Evolutionary conservation across 306 rosid genomes (phyloP).

Genomic region (Vigna radiata): DNA sequence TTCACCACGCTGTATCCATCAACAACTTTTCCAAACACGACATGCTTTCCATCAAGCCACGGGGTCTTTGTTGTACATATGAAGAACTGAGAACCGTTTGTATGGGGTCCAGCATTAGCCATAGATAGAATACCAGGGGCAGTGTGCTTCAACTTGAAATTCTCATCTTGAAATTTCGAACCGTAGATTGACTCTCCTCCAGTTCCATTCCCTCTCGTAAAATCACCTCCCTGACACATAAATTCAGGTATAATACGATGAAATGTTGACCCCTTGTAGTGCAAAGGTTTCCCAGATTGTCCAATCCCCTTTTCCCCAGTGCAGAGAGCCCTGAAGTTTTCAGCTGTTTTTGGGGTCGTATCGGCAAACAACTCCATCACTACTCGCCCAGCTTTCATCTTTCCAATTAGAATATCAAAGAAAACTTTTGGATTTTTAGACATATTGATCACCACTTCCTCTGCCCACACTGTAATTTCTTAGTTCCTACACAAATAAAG

Average conservation of each 20-base stretch:
- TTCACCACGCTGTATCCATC: constrained; percentile 69
- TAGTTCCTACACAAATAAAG: constrained; percentile 14
- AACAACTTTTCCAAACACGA: constrained; percentile 92
- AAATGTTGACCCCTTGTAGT: constrained; percentile 75
- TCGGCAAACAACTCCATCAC: constrained; percentile 83
- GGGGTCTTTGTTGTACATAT: constrained; percentile 62
- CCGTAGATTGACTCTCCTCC: constrained; percentile 96
- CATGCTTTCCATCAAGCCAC: constrained; percentile 92
- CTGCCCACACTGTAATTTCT: neutral
- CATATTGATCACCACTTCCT: constrained; percentile 46
- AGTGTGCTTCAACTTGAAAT: constrained; percentile 77
- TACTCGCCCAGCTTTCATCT: constrained; percentile 75
- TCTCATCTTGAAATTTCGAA: constrained; percentile 69
- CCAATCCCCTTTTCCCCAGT: constrained; percentile 86
- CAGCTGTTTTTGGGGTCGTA: constrained; percentile 82
- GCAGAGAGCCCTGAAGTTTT: constrained; percentile 90
- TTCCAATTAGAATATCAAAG: constrained; percentile 84
- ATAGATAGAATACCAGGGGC: constrained; percentile 85
- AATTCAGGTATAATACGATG: constrained; percentile 82
- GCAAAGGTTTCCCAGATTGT: constrained; percentile 63
- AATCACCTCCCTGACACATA: constrained; percentile 96
- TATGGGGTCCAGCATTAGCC: constrained; percentile 83
- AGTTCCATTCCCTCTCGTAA: constrained; percentile 80
- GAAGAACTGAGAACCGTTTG: constrained; percentile 93
- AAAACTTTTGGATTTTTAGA: constrained; percentile 74